These are phyloP conservation scores for Arachnopeziza araneosa DNA, from an alignment of 2,329 filamentous ascomycete species.

Conservation along the genomic window DNA sequence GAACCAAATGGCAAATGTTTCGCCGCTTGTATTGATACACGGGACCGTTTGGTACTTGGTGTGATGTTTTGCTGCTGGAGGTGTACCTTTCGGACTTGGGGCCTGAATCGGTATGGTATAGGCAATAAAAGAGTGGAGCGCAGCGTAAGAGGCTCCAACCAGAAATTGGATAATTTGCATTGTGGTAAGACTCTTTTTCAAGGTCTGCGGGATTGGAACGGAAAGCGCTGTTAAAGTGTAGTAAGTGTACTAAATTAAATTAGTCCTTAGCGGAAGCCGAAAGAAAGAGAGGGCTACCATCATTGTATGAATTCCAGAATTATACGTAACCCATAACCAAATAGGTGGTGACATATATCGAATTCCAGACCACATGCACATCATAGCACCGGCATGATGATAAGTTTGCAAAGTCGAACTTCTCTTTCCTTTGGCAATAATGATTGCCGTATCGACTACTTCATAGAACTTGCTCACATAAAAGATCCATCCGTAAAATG, in stretches of 20 bases:
- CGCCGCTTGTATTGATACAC: constrained; percentile 64
- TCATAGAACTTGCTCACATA: constrained; percentile 99
- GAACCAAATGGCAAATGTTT: constrained; percentile 63
- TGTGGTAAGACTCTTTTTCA: constrained; percentile 65
- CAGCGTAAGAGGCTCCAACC: constrained; percentile 58
- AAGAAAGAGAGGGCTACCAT: constrained; percentile 58
- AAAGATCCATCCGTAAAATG: constrained; percentile 97
- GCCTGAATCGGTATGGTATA: constrained; percentile 60
- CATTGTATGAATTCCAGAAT: constrained; percentile 88
- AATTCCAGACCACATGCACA: constrained; percentile 99
- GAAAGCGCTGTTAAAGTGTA: constrained; percentile 66
- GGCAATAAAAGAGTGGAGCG: constrained; percentile 60
- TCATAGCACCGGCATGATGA: constrained; percentile 95
- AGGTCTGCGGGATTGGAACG: constrained; percentile 50
- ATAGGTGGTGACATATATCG: constrained; percentile 93
- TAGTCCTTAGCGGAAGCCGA: constrained; percentile 20
- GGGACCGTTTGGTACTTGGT: constrained; percentile 47
- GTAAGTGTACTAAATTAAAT: constrained; percentile 75
- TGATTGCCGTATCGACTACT: constrained; percentile 90
- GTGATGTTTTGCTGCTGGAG: not conserved
- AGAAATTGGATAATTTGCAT: constrained; percentile 69
- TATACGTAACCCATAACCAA: constrained; percentile 94
- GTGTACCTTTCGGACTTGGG: constrained; percentile 34
- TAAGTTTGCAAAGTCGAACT: constrained; percentile 98
- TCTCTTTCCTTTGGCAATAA: constrained; percentile 92